Percentiles rank a stretch among this genome's conserved stretches.
Evolutionary conservation across 257 asterid species (phyloP).

Genomic region (Primulina huaijiensis): DNA sequence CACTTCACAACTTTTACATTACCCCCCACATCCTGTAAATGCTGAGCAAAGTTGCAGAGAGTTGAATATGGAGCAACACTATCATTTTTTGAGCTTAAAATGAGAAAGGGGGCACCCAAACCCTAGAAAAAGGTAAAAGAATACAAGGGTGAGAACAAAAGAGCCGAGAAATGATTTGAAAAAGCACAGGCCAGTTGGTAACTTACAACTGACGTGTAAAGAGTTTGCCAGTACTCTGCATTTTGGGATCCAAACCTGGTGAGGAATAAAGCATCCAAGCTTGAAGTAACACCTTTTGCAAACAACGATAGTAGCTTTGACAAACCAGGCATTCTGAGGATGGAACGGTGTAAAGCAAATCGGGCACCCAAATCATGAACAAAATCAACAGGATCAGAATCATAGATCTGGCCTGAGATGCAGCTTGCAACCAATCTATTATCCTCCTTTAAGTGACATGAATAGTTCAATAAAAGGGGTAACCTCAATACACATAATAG

Average conservation of each 20-base stretch:
- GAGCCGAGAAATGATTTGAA: not conserved
- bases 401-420: conserved; percentile 85
- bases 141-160: conserved; percentile 19
- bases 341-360: conserved; percentile 56
- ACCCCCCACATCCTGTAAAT: conserved; percentile 64
- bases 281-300: conserved; percentile 68
- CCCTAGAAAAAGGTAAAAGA: conserved; percentile 36
- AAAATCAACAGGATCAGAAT: conserved; percentile 85
- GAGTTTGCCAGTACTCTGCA: conserved; percentile 75
- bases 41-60: conserved; percentile 52
- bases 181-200: conserved; percentile 19
- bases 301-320: conserved; percentile 60
- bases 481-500: conserved; percentile 15
- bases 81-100: conserved; percentile 66
- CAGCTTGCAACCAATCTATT: conserved; percentile 61
- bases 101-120: conserved; percentile 70
- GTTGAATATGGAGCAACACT: conserved; percentile 57
- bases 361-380: conserved; percentile 68
- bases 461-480: conserved; percentile 18
- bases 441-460: conserved; percentile 62
- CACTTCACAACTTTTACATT: conserved; percentile 55
- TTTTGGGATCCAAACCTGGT: conserved; percentile 78
- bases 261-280: conserved; percentile 84
- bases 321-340: conserved; percentile 75
- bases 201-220: conserved; percentile 79